These are phyloP conservation scores for Trifolium repens DNA, from an alignment of 306 rosid genomes.

Conservation along the genomic window DNA sequence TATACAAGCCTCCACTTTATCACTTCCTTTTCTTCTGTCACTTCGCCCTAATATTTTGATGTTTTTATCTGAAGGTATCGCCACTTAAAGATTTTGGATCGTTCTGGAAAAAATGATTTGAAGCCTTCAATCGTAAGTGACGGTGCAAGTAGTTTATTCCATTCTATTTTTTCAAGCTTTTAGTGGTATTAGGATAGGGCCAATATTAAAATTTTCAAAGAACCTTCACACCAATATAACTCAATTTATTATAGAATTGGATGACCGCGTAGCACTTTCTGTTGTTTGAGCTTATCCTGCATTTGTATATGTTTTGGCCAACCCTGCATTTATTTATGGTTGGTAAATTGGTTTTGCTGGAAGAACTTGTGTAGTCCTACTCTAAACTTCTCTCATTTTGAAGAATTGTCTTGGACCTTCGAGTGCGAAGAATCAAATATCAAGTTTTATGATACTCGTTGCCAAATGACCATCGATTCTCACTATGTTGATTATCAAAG, in stretches of 20 bases:
- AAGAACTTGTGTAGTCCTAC: background rate
- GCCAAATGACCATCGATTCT: too few relatives aligned
- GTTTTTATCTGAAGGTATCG: conserved; percentile 52
- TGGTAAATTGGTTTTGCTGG: background rate
- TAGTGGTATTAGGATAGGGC: background rate
- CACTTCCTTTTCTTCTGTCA: background rate
- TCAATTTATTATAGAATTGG: conserved; percentile 3
- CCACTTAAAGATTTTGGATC: conserved; percentile 73
- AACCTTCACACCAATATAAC: background rate
- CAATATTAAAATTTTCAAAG: background rate
- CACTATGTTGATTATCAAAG: too few relatives aligned
- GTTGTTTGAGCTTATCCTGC: background rate
- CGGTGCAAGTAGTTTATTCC: too few relatives aligned
- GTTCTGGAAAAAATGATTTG: conserved; percentile 42
- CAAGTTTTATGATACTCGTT: too few relatives aligned
- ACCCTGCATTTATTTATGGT: background rate
- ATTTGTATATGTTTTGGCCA: background rate
- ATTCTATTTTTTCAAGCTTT: too few relatives aligned
- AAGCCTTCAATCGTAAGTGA: conserved; percentile 35
- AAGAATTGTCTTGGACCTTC: conserved; percentile 10
- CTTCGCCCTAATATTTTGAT: conserved; percentile 15
- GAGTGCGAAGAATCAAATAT: too few relatives aligned
- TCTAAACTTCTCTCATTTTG: background rate
- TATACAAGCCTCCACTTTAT: background rate
- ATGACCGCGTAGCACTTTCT: background rate